A percentile compares a stretch with the other conserved stretches of the same genome.
These are phyloP conservation scores for Trypanosoma grayi DNA, from an alignment of 208 protist species.

Conservation along the genomic window DNA sequence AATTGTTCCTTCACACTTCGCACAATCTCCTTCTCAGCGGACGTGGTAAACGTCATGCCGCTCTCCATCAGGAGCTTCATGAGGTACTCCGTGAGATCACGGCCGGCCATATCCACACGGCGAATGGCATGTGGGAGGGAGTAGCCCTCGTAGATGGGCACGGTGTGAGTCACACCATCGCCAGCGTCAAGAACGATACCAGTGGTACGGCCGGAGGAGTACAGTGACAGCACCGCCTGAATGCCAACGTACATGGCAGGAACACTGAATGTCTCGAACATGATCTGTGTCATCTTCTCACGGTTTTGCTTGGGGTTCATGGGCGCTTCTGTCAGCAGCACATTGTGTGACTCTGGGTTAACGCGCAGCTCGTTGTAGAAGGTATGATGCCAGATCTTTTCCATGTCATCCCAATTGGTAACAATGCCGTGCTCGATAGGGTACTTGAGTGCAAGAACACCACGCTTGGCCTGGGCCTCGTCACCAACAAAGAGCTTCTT, in stretches of 20 bases:
- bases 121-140: conserved; percentile 83
- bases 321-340: conserved; percentile 91
- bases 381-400: conserved; percentile 98
- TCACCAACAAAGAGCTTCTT: conserved; percentile 95
- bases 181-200: conserved; percentile 94
- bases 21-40: conserved; percentile 96
- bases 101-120: conserved; percentile 90
- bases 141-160: conserved; percentile 94
- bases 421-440: conserved; percentile 96
- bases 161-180: conserved; percentile 92
- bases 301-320: conserved; percentile 92
- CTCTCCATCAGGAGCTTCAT: conserved; percentile 94
- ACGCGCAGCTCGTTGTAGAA: conserved; percentile 99
- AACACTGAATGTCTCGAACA: conserved; percentile 93
- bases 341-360: conserved; percentile 97
- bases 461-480: conserved; percentile 94
- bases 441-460: conserved; percentile 93
- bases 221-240: conserved; percentile 97
- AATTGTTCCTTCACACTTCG: conserved; percentile 96
- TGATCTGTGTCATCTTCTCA: conserved; percentile 96
- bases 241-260: conserved; percentile 93
- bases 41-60: conserved; percentile 96
- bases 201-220: conserved; percentile 89
- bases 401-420: conserved; percentile 98
- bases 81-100: conserved; percentile 95